Evolutionary conservation across 495 filamentous ascomycete genomes (phyloP).

Genomic region (Tuber microsphaerosporum): DNA sequence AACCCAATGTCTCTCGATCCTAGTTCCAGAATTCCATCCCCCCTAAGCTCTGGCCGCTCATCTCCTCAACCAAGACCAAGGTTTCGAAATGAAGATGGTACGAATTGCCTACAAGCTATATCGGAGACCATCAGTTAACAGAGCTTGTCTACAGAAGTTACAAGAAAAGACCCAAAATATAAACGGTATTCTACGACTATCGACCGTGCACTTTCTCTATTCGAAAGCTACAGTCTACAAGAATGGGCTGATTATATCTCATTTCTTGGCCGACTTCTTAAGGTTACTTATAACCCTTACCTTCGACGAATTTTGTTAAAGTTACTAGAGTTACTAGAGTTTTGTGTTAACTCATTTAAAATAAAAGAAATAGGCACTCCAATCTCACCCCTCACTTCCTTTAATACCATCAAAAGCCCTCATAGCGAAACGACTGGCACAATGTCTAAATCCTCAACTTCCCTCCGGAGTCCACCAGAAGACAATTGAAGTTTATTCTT

Average conservation of each 20-base stretch:
- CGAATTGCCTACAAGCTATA: conserved; percentile 20
- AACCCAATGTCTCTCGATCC: conserved; percentile 65
- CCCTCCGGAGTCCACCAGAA: conserved; percentile 99
- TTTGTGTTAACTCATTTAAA: conserved; percentile 20
- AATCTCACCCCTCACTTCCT: conserved; percentile 66
- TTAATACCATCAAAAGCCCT: conserved; percentile 73
- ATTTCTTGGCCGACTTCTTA: conserved; percentile 82
- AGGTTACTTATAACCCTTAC: conserved; percentile 51
- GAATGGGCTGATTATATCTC: conserved; percentile 99
- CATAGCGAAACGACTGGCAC: conserved; percentile 83
- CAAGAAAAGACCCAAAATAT: conserved; percentile 81
- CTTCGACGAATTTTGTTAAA: conserved; percentile 2
- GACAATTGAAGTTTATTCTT: conserved; percentile 83
- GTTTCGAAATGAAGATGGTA: conserved; percentile 49
- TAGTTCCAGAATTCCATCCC: conserved; percentile 60
- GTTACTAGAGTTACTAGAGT: neutral
- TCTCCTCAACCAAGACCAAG: conserved; percentile 56
- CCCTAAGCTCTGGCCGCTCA: conserved; percentile 68
- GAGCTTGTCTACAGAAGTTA: conserved; percentile 48
- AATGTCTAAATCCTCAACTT: conserved; percentile 86
- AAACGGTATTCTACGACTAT: conserved; percentile 84
- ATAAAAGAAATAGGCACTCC: conserved; percentile 60
- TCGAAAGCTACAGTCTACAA: conserved; percentile 77
- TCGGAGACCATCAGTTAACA: conserved; percentile 15
- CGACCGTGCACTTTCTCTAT: conserved; percentile 78